Base-by-base conservation (phyloP, 78 protist species). In the Goniomonas avonlea region DNA sequence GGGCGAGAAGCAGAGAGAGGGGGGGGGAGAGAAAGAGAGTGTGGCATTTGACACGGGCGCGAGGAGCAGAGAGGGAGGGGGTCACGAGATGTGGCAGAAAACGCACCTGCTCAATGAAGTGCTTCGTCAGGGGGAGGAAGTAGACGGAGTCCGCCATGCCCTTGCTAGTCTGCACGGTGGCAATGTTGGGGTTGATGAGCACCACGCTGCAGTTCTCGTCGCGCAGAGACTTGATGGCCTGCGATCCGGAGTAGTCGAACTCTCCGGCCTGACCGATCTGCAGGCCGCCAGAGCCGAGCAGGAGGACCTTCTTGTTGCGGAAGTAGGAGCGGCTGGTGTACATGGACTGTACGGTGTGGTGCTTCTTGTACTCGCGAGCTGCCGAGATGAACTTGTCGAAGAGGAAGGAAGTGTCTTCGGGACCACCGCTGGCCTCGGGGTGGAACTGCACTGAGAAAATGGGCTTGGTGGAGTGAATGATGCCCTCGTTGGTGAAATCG, bases 181-280 rank as follows among this genome's bases (percentile, higher is more conserved):
- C 98, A 47, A 96, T 93, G 82, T 96, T 96, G 66, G 98, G 95
- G 88, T 96, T 96, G 90, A 96, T 91, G 31, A 96, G 77, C 5
- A 96, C 80, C 17, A 92, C 89, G 69, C 86, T 31, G 70, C 91
- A 79, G 61, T 92, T 92, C 78, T 92, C 97, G 75, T 96, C 94
- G 87, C 91, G 89, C 61, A 96, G 86, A 3, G 96, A 92, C 86
- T 95, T 95, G 89, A 95, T 94, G 20, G 85, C 85, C 41, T 79
- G 82, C 25, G 75, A 68, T 32, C 75, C 75, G 3, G 95, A 89
- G 83, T 96, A 96, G 86, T 96, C 99, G 77, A 96, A 96, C 89
- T 96, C 99, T 58, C 99, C 99, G 21, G 99, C 99, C 88, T 96
- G 99, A 23, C 96, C 97, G 76, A 93, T 93, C 61, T 92, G 79